A percentile compares a stretch with the other conserved stretches of the same genome.
phyloP scores from a whole-genome alignment of 2,329 filamentous ascomycete species.

The Diaporthe citrichinensis region DNA sequence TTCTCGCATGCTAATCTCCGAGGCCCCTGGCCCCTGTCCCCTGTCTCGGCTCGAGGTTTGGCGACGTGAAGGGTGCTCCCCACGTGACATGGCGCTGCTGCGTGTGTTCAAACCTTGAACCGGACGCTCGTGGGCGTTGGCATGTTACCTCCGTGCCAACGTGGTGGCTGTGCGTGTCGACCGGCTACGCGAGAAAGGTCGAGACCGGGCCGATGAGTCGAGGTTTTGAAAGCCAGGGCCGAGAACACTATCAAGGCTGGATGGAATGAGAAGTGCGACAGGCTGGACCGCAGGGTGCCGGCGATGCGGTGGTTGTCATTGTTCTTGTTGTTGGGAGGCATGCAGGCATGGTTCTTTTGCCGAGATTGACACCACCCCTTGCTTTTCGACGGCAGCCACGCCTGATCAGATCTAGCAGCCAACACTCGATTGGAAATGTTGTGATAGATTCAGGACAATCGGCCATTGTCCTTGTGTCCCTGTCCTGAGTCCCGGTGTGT shows the following conservation, averaged over 20 bases:
- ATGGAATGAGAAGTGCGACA: slow-evolving; percentile 18
- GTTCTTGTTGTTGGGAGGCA: slow-evolving; percentile 14
- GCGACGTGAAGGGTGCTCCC: slow-evolving; percentile 1
- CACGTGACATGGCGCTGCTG: slow-evolving; percentile 23
- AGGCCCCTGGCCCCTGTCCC: slow-evolving; percentile 11
- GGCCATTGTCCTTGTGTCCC: background rate
- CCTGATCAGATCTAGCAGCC: slow-evolving; percentile 16
- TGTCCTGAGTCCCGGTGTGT: background rate
- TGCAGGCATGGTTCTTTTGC: slow-evolving; percentile 25
- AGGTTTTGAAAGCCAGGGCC: background rate
- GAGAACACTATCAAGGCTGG: background rate
- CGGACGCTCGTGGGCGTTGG: background rate
- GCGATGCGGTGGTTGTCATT: background rate
- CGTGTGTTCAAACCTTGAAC: slow-evolving; percentile 12
- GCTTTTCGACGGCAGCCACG: slow-evolving; percentile 30
- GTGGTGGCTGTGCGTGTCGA: slow-evolving; percentile 20
- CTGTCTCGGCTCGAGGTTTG: slow-evolving; percentile 18
- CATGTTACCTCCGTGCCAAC: slow-evolving; percentile 22
- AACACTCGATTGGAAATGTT: background rate
- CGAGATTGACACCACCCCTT: slow-evolving; percentile 24
- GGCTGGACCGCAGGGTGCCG: background rate
- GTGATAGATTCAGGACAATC: background rate
- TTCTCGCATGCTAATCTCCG: slow-evolving; percentile 25
- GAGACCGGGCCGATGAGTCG: slow-evolving; percentile 4
- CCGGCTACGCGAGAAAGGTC: background rate